A percentile compares a stretch with the other conserved stretches of the same genome.
Conservation (phyloP, 768 basidiomycete species). For the Pleurotus tuoliensis region DNA sequence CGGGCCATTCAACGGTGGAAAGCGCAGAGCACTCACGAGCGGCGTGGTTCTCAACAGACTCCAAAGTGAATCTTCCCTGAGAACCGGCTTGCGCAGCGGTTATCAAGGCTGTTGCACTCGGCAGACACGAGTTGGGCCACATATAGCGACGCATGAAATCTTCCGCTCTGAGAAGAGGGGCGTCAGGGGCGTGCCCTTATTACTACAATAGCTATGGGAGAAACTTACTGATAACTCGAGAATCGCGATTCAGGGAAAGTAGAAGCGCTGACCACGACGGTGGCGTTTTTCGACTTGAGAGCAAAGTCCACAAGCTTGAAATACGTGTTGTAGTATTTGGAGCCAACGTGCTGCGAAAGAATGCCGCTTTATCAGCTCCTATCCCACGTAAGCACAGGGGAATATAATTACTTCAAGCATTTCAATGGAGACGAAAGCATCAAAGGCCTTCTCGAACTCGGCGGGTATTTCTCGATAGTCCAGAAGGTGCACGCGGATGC, state of each 20-base stretch:
- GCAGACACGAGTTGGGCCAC: constrained; percentile 88
- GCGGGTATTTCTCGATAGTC: constrained; percentile 86
- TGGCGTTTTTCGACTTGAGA: constrained; percentile 65
- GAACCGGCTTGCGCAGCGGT: constrained; percentile 67
- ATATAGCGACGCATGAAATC: constrained; percentile 87
- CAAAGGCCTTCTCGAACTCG: constrained; percentile 80
- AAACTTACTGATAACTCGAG: constrained; percentile 63
- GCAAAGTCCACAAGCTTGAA: constrained; percentile 76
- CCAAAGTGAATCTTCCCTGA: constrained; percentile 74
- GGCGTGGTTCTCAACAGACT: constrained; percentile 81
- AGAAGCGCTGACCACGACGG: constrained; percentile 64
- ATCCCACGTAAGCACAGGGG: constrained; percentile 45
- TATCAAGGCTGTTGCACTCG: constrained; percentile 80
- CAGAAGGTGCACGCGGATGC: constrained; percentile 82
- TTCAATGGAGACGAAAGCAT: constrained; percentile 74
- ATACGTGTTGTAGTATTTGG: constrained; percentile 62
- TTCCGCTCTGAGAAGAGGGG: constrained; percentile 44
- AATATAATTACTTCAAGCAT: constrained; percentile 63
- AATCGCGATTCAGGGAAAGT: constrained; percentile 71
- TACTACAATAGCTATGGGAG: constrained; percentile 1
- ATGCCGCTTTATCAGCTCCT: constrained; percentile 8
- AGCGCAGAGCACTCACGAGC: constrained; percentile 47
- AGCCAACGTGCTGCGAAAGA: constrained; percentile 41
- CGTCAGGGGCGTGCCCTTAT: constrained; percentile 1
- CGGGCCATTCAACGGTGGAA: neutral